Percentiles rank a stretch among this genome's conserved stretches.
Evolutionary conservation across 345 rosid species (phyloP).

Genomic region (Citrus reticulata): DNA sequence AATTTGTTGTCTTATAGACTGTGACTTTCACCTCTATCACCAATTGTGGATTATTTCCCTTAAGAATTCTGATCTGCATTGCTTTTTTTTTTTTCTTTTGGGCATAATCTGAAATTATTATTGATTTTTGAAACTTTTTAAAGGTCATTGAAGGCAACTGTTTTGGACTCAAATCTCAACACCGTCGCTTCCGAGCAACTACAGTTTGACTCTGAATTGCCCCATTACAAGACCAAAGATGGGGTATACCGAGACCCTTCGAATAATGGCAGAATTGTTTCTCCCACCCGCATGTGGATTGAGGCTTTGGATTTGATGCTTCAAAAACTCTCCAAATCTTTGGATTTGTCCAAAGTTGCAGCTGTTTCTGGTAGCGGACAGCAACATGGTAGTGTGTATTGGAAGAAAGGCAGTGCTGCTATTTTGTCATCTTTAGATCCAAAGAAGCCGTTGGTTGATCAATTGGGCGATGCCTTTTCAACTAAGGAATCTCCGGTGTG

Average conservation of each 20-base stretch:
- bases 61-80: neutral
- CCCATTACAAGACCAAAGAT: conserved; percentile 75
- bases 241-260: conserved; percentile 77
- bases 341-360: conserved; percentile 63
- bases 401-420: conserved; percentile 63
- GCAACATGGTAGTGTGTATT: conserved; percentile 97
- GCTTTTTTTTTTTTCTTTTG: neutral
- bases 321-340: conserved; percentile 44
- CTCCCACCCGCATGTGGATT: conserved; percentile 98
- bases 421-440: conserved; percentile 55
- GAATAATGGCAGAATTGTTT: conserved; percentile 67
- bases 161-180: conserved; percentile 67
- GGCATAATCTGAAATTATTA: neutral
- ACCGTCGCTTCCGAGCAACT: conserved; percentile 57
- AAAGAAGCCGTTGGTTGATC: conserved; percentile 49
- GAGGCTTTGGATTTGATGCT: conserved; percentile 90
- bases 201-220: conserved; percentile 79
- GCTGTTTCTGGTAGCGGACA: conserved; percentile 98
- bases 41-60: neutral
- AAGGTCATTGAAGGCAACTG: conserved; percentile 97
- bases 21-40: neutral
- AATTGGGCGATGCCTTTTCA: conserved; percentile 62
- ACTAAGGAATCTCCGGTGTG: conserved; percentile 76
- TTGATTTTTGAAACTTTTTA: neutral
- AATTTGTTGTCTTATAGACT: neutral